phyloP scores from a whole-genome alignment of 192 early-diverging fungal species.

The Powellomyces hirtus region DNA sequence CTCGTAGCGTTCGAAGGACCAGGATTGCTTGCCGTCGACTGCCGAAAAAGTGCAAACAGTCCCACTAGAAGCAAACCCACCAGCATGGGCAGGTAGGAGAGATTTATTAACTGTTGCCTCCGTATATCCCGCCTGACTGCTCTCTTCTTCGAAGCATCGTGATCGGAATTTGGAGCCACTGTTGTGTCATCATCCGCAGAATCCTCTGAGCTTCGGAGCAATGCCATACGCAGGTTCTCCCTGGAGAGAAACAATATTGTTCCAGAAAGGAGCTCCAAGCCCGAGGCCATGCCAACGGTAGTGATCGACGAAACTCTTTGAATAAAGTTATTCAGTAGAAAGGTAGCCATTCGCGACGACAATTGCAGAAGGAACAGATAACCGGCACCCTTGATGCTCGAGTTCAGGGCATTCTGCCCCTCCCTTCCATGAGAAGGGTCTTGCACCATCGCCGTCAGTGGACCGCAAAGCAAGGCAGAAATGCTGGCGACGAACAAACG shows the following conservation, averaged over 20 bases:
- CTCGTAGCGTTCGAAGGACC: constrained; percentile 25
- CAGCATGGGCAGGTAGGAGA: constrained; percentile 68
- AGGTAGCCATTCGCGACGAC: constrained; percentile 55
- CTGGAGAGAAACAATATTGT: constrained; percentile 91
- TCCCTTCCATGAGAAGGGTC: no score
- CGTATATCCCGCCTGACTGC: no score
- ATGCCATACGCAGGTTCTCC: constrained; percentile 47
- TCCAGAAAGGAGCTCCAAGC: constrained; percentile 82
- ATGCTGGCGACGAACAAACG: no score
- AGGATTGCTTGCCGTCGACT: constrained; percentile 10
- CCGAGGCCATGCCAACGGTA: constrained; percentile 79
- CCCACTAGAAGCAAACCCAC: constrained; percentile 63
- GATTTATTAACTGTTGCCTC: constrained; percentile 65
- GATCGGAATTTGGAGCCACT: neutral
- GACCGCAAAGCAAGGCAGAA: no score
- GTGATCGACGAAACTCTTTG: constrained; percentile 67
- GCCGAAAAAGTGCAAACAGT: constrained; percentile 44
- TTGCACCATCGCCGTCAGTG: no score
- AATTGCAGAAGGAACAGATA: constrained; percentile 39
- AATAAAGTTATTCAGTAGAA: constrained; percentile 76
- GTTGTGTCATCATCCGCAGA: neutral
- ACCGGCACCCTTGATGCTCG: constrained; percentile 25
- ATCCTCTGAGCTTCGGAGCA: constrained; percentile 27
- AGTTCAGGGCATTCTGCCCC: constrained; percentile 10
- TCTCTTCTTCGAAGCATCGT: neutral